A percentile compares a stretch with the other conserved stretches of the same genome.
These are phyloP conservation scores for Epichloe bromicola DNA, from an alignment of 2,329 filamentous ascomycete species.

Conservation along the genomic window DNA sequence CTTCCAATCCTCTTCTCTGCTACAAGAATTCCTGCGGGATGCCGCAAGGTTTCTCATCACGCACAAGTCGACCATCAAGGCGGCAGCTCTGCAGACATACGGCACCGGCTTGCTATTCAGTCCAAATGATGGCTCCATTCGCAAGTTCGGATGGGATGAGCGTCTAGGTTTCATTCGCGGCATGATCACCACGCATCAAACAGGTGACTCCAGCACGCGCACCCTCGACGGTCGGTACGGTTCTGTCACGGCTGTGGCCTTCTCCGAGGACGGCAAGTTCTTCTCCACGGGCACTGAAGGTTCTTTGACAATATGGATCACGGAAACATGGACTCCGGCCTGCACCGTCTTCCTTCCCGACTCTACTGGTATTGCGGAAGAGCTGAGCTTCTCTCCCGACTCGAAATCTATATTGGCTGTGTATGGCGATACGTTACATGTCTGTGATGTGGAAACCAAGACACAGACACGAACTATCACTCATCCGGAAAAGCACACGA, in stretches of 20 bases:
- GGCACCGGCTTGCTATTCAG: slow-evolving; percentile 20
- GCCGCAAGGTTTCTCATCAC: slow-evolving; percentile 13
- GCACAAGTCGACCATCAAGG: slow-evolving; percentile 14
- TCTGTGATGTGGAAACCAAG: slow-evolving; percentile 6
- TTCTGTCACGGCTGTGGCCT: slow-evolving; percentile 5
- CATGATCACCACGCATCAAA: slow-evolving; percentile 6
- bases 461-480: neutral
- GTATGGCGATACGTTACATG: slow-evolving; percentile 5
- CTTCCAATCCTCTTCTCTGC: slow-evolving; percentile 6
- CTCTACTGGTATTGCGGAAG: slow-evolving; percentile 5
- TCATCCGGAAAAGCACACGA: slow-evolving; percentile 5
- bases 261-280: slow-evolving; percentile 6
- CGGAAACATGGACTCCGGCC: neutral
- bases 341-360: slow-evolving; percentile 7
- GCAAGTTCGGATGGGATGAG: slow-evolving; percentile 8
- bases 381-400: slow-evolving; percentile 7
- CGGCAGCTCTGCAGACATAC: slow-evolving; percentile 20
- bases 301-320: slow-evolving; percentile 5
- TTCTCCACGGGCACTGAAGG: slow-evolving; percentile 6
- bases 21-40: slow-evolving; percentile 15
- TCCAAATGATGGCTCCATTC: slow-evolving; percentile 12
- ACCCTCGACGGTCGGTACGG: slow-evolving; percentile 7
- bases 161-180: slow-evolving; percentile 9
- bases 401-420: slow-evolving; percentile 6
- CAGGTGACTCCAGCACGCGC: slow-evolving; percentile 4